These are phyloP conservation scores for Colletotrichum endophyticum DNA, from an alignment of 2,329 filamentous ascomycete genomes.

Conservation along the genomic window DNA sequence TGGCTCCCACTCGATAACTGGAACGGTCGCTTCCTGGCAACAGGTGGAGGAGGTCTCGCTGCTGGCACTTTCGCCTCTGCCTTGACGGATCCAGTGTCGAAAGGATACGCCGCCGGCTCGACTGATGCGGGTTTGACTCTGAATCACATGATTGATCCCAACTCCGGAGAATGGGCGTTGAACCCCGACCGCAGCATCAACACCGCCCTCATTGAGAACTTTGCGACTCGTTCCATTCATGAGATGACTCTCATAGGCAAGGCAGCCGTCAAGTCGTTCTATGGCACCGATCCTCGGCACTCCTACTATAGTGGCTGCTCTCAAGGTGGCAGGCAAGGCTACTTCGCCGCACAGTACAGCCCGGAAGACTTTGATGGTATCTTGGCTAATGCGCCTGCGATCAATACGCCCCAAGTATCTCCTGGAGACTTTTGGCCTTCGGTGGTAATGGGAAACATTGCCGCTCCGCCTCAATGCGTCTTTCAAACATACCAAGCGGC, in stretches of 20 bases:
- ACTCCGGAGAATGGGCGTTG: not conserved
- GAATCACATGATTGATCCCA: slow-evolving; percentile 17
- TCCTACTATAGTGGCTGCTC: slow-evolving; percentile 66
- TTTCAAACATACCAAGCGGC: not conserved
- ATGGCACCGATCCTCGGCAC: slow-evolving; percentile 40
- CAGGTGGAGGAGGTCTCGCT: slow-evolving; percentile 22
- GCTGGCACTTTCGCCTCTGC: slow-evolving; percentile 43
- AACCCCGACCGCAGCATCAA: slow-evolving; percentile 24
- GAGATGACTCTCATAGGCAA: slow-evolving; percentile 55
- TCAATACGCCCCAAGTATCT: slow-evolving; percentile 22
- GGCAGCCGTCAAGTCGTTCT: slow-evolving; percentile 49
- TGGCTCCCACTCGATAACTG: slow-evolving; percentile 27
- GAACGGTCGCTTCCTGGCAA: slow-evolving; percentile 22
- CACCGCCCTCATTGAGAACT: slow-evolving; percentile 33
- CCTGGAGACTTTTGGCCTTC: not conserved
- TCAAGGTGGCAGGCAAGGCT: slow-evolving; percentile 62
- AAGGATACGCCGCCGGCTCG: slow-evolving; percentile 27
- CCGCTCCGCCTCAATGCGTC: not conserved
- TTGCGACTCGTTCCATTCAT: slow-evolving; percentile 41
- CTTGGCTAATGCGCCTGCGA: slow-evolving; percentile 51
- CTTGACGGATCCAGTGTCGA: slow-evolving; percentile 30
- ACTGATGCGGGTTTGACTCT: slow-evolving; percentile 27
- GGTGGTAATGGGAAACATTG: slow-evolving; percentile 2
- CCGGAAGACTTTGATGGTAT: slow-evolving; percentile 64
- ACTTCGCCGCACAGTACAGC: slow-evolving; percentile 56